Percentiles rank a stretch among this genome's conserved stretches.
phyloP scores from a whole-genome alignment of 1,284 basidiomycete genomes.

The Hymenochaete sp. region DNA sequence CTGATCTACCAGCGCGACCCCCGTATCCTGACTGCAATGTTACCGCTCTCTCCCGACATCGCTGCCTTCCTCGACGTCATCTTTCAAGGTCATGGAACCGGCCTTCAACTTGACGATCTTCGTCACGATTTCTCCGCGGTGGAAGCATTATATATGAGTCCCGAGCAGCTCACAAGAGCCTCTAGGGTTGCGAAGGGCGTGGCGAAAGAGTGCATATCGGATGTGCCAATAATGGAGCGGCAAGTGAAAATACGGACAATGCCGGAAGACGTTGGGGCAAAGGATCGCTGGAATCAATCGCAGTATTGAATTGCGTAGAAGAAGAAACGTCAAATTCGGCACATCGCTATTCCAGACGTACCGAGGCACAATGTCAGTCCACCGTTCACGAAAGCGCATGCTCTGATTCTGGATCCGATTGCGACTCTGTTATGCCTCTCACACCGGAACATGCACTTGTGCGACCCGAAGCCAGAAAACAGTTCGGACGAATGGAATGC shows the following conservation, averaged over 20 bases:
- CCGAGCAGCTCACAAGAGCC: constrained; percentile 5
- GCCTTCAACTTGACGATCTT: constrained; percentile 24
- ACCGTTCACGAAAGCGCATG: neutral
- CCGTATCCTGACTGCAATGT: constrained; percentile 37
- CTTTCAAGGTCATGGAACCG: constrained; percentile 23
- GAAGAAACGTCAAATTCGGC: too few species aligned
- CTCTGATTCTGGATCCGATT: neutral
- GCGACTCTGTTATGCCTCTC: constrained; percentile 20
- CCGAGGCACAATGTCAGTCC: neutral
- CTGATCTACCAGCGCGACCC: constrained; percentile 40
- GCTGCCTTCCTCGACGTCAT: constrained; percentile 27
- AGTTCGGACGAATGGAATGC: constrained; percentile 12
- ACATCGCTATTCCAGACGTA: too few species aligned
- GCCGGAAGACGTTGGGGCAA: neutral
- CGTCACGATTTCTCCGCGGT: constrained; percentile 22
- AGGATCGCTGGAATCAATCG: constrained; percentile 1
- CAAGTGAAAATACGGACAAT: too few species aligned
- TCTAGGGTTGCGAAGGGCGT: constrained; percentile 7
- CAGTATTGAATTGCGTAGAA: too few species aligned
- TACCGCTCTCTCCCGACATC: constrained; percentile 39
- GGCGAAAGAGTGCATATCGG: constrained; percentile 10
- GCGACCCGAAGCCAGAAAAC: constrained; percentile 9
- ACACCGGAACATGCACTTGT: constrained; percentile 19
- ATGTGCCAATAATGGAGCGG: too few species aligned
- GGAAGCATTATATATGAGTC: constrained; percentile 23